Evolutionary conservation across 2,329 filamentous ascomycete genomes (phyloP).

Genomic region (Aureobasidium sp.): DNA sequence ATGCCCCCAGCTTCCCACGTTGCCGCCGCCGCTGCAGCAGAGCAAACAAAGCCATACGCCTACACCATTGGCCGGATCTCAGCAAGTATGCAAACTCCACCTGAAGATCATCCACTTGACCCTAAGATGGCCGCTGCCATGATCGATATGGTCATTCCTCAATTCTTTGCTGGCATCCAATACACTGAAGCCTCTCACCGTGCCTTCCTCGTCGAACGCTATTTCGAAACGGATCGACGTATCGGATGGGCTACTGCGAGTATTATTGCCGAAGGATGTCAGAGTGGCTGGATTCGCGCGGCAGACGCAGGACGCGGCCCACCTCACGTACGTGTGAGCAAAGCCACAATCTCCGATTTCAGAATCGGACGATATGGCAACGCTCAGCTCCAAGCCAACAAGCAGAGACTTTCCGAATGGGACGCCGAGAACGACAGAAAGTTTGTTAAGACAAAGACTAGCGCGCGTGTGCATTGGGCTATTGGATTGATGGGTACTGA

Average conservation of each 20-base stretch:
- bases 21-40: constrained; percentile 70
- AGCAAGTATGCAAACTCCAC: constrained; percentile 53
- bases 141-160: constrained; percentile 71
- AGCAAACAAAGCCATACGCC: constrained; percentile 36
- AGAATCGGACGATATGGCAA: neutral
- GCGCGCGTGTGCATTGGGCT: constrained; percentile 63
- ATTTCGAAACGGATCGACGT: constrained; percentile 67
- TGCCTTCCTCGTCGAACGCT: constrained; percentile 65
- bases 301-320: constrained; percentile 68
- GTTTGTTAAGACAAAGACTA: constrained; percentile 54
- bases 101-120: constrained; percentile 54
- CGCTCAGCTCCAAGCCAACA: neutral
- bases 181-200: constrained; percentile 66
- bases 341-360: constrained; percentile 3
- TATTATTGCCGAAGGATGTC: constrained; percentile 76
- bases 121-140: constrained; percentile 73
- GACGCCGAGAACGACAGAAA: constrained; percentile 37
- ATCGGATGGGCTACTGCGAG: constrained; percentile 83
- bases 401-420: constrained; percentile 14
- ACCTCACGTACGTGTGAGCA: constrained; percentile 51
- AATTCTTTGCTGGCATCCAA: constrained; percentile 83
- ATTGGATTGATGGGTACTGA: constrained; percentile 74
- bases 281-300: constrained; percentile 73
- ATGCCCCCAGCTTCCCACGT: constrained; percentile 91
- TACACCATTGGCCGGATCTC: constrained; percentile 30